Conservation (phyloP, 805 yeast genomes). For the Saturnispora saitoi region DNA sequence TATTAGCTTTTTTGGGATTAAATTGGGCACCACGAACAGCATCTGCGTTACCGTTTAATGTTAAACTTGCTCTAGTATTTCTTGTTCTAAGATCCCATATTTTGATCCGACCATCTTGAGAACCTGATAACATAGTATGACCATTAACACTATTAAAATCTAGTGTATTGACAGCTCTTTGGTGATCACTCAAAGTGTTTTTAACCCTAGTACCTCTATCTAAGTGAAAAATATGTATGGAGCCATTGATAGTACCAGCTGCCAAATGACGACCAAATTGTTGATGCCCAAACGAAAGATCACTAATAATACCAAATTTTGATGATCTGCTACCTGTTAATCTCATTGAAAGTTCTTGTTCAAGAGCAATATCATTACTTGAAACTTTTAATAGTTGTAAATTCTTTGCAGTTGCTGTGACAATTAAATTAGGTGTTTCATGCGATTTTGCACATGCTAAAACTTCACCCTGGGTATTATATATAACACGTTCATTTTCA, state of each 20-base stretch:
- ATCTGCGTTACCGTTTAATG: conserved; percentile 59
- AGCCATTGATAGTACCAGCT: conserved; percentile 39
- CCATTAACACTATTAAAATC: conserved; percentile 33
- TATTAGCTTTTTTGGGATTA: conserved; percentile 43
- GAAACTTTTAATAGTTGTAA: conserved; percentile 32
- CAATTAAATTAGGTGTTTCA: conserved; percentile 29
- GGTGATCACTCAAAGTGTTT: conserved; percentile 32
- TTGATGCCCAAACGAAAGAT: conserved; percentile 36
- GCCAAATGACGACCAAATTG: conserved; percentile 33
- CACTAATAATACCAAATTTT: conserved; percentile 34
- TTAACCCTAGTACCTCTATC: conserved; percentile 25
- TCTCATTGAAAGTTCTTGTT: conserved; percentile 29
- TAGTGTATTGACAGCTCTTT: conserved; percentile 38
- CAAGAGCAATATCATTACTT: conserved; percentile 24
- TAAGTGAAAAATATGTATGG: conserved; percentile 31
- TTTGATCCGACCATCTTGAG: conserved; percentile 73
- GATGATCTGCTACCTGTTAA: conserved; percentile 24
- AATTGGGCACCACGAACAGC: conserved; percentile 52
- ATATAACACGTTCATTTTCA: conserved; percentile 21
- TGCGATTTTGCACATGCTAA: conserved; percentile 27
- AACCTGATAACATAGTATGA: conserved; percentile 47
- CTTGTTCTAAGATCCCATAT: conserved; percentile 61
- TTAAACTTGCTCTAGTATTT: conserved; percentile 37
- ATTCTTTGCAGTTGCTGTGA: conserved; percentile 35
- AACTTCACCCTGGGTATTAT: conserved; percentile 29